A percentile compares a stretch with the other conserved stretches of the same genome.
These are phyloP conservation scores for Cucurbita moschata DNA, from an alignment of 306 rosid genomes.

Conservation along the genomic window DNA sequence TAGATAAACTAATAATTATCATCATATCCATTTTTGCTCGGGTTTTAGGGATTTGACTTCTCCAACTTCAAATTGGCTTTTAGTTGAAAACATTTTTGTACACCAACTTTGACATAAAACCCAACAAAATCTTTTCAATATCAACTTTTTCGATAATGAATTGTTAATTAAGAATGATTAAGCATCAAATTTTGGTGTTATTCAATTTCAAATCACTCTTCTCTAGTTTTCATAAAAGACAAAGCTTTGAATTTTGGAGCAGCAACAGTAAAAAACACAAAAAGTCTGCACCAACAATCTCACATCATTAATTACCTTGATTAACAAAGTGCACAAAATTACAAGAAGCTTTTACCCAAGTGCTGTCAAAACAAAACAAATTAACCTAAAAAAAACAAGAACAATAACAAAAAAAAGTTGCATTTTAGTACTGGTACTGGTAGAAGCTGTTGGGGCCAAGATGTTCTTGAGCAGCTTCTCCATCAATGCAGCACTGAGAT, in stretches of 20 bases:
- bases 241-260: conserved; percentile 10
- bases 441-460: too few species aligned
- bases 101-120: background rate
- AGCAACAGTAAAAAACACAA: background rate
- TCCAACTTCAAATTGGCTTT: background rate
- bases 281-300: conserved; percentile 17
- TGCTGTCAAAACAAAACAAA: conserved; percentile 33
- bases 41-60: background rate
- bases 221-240: conserved; percentile 19
- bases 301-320: conserved; percentile 16
- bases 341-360: conserved; percentile 29
- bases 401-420: background rate
- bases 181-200: background rate
- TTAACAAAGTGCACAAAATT: conserved; percentile 29
- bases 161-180: background rate
- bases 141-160: background rate
- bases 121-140: background rate
- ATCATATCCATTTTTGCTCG: background rate
- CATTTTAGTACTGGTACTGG: too few species aligned
- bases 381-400: background rate
- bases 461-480: too few species aligned
- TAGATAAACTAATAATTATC: too few species aligned
- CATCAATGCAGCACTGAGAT: too few species aligned
- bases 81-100: background rate
- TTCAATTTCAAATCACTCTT: background rate